phyloP scores from a whole-genome alignment of 1,139 yeast species.

The Wickerhamomyces sp. region DNA sequence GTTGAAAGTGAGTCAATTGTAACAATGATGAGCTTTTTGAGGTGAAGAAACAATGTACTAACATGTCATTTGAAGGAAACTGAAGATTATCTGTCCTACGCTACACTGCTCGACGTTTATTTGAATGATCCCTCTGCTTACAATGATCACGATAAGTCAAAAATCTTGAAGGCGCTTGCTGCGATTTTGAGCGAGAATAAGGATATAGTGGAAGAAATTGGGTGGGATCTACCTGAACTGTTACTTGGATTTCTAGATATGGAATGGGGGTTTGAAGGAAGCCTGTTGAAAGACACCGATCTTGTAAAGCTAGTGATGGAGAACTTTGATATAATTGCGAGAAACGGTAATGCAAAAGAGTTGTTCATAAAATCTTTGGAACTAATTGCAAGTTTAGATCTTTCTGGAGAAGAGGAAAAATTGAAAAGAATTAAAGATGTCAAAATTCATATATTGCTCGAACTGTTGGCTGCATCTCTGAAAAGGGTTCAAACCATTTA shows the following conservation, averaged over 20 bases:
- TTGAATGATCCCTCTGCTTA: slow-evolving; percentile 45
- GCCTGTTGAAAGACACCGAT: slow-evolving; percentile 4
- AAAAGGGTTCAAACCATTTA: slow-evolving; percentile 52
- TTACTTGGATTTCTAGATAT: slow-evolving; percentile 42
- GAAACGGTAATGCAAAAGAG: slow-evolving; percentile 74
- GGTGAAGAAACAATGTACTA: background rate
- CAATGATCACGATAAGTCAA: slow-evolving; percentile 42
- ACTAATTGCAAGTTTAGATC: slow-evolving; percentile 36
- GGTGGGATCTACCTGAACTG: slow-evolving; percentile 82
- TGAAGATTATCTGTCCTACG: slow-evolving; percentile 63
- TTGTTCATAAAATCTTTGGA: slow-evolving; percentile 67
- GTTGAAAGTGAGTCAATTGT: slow-evolving; percentile 13
- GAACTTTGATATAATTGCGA: slow-evolving; percentile 36
- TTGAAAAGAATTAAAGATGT: slow-evolving; percentile 37
- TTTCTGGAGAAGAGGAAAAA: slow-evolving; percentile 8
- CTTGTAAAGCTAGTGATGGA: slow-evolving; percentile 17
- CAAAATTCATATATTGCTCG: slow-evolving; percentile 58
- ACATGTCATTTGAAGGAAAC: slow-evolving; percentile 26
- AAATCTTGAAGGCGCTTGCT: slow-evolving; percentile 36
- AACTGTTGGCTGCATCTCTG: slow-evolving; percentile 50
- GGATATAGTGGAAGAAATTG: slow-evolving; percentile 59
- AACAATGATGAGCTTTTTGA: slow-evolving; percentile 1
- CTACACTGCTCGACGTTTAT: slow-evolving; percentile 64
- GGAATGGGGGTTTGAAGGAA: slow-evolving; percentile 17
- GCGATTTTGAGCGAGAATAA: slow-evolving; percentile 38